These are phyloP conservation scores for Mycena sanguinolenta DNA, from an alignment of 768 basidiomycete genomes.

Conservation along the genomic window DNA sequence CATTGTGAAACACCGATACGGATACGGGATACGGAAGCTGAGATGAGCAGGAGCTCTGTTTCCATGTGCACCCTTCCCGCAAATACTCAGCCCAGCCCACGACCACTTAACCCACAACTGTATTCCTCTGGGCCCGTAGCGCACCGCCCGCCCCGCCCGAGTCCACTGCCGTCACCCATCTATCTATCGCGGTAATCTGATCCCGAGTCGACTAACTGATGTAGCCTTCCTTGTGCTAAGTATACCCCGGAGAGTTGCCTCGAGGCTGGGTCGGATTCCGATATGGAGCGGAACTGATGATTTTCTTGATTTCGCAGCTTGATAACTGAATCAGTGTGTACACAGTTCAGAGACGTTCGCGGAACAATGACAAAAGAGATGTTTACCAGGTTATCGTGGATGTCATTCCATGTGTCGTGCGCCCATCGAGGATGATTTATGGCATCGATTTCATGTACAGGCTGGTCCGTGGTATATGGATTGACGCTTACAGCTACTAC, in stretches of 20 bases:
- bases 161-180: background rate
- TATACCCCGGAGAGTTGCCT: background rate
- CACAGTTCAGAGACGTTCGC: background rate
- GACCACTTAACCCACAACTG: background rate
- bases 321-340: background rate
- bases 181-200: background rate
- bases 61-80: too few relatives aligned
- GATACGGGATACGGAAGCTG: too few relatives aligned
- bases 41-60: too few relatives aligned
- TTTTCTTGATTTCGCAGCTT: too few relatives aligned
- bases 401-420: too few relatives aligned
- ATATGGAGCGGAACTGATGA: background rate
- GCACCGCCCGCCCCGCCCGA: conserved; percentile 1
- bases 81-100: too few relatives aligned
- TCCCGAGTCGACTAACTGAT: background rate
- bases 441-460: too few relatives aligned
- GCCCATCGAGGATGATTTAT: too few relatives aligned
- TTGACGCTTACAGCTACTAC: too few relatives aligned
- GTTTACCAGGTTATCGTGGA: background rate
- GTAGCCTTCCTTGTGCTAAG: background rate
- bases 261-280: background rate
- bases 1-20: too few relatives aligned
- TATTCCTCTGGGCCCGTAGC: background rate
- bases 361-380: background rate
- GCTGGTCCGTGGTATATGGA: too few relatives aligned